Conservation (phyloP, 2,329 filamentous ascomycete species). For the Neocucurbitaria cava region DNA sequence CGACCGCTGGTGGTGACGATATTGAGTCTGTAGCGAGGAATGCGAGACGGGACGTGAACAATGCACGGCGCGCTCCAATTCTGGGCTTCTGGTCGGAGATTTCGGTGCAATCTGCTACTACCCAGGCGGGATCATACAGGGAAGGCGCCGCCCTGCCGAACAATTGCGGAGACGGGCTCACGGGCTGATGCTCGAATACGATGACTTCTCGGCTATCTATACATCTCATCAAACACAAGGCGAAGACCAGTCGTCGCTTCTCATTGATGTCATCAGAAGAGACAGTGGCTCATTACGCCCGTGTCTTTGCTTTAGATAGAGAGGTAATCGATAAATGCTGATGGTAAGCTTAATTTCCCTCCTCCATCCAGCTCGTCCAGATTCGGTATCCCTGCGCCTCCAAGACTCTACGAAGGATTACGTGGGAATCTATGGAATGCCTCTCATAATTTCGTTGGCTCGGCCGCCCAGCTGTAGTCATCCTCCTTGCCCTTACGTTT, state of each 20-base stretch:
- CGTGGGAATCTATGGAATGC: slow-evolving; percentile 1
- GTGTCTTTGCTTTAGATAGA: not conserved
- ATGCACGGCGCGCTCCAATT: not conserved
- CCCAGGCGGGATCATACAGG: not conserved
- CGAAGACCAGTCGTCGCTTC: not conserved
- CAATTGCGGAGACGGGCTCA: not conserved
- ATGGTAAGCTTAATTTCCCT: slow-evolving; percentile 1
- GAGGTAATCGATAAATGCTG: not conserved
- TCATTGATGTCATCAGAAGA: not conserved
- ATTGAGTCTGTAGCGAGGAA: not conserved
- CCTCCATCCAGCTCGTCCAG: slow-evolving; percentile 2
- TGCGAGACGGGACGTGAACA: not conserved
- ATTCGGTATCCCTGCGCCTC: slow-evolving; percentile 1
- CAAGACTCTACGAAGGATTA: slow-evolving; percentile 3
- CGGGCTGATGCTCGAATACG: not conserved
- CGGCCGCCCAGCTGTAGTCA: not conserved
- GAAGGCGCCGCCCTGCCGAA: slow-evolving; percentile 8
- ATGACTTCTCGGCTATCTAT: slow-evolving; percentile 2
- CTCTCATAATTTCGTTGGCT: not conserved
- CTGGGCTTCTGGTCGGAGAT: not conserved
- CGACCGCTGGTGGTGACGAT: not conserved
- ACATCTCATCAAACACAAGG: slow-evolving; percentile 7
- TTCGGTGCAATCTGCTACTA: slow-evolving; percentile 1
- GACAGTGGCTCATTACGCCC: not conserved
- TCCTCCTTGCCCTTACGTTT: slow-evolving; percentile 14